phyloP scores from a whole-genome alignment of 345 rosid genomes.

The Mallotus nudiflorus region DNA sequence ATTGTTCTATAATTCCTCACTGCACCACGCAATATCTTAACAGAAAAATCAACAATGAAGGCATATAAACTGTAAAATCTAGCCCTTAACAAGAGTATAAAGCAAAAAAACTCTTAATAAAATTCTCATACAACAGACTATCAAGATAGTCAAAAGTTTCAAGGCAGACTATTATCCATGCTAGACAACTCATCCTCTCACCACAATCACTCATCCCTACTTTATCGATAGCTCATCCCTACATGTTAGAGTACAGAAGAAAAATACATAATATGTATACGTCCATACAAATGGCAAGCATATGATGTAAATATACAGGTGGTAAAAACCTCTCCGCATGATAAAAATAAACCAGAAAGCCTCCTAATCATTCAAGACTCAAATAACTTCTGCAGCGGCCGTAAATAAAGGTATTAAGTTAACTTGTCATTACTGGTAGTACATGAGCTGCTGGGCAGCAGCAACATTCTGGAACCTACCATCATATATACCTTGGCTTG shows the following conservation, averaged over 20 bases:
- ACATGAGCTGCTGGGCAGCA: constrained; percentile 90
- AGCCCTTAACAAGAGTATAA: not conserved
- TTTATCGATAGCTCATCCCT: constrained; percentile 13
- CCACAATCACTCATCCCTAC: constrained; percentile 17
- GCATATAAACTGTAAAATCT: not conserved
- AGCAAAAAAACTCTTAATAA: constrained; percentile 3
- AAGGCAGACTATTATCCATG: constrained; percentile 2
- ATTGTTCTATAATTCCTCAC: no score
- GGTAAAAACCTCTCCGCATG: constrained; percentile 26
- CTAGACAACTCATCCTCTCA: constrained; percentile 3
- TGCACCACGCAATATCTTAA: no score
- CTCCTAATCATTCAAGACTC: constrained; percentile 31
- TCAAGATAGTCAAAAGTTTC: constrained; percentile 1
- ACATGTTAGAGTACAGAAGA: not conserved
- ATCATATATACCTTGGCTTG: constrained; percentile 87
- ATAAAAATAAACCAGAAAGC: constrained; percentile 24
- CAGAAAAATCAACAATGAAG: not conserved
- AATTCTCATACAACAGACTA: constrained; percentile 15
- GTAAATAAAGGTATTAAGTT: constrained; percentile 25
- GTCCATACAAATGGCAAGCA: constrained; percentile 25
- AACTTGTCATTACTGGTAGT: constrained; percentile 60
- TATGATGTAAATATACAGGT: constrained; percentile 7
- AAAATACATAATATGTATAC: constrained; percentile 16
- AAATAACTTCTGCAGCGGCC: constrained; percentile 38
- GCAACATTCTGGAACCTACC: constrained; percentile 87